These are phyloP conservation scores for Tolypocladium album DNA, from an alignment of 2,329 filamentous ascomycete species.

Conservation along the genomic window DNA sequence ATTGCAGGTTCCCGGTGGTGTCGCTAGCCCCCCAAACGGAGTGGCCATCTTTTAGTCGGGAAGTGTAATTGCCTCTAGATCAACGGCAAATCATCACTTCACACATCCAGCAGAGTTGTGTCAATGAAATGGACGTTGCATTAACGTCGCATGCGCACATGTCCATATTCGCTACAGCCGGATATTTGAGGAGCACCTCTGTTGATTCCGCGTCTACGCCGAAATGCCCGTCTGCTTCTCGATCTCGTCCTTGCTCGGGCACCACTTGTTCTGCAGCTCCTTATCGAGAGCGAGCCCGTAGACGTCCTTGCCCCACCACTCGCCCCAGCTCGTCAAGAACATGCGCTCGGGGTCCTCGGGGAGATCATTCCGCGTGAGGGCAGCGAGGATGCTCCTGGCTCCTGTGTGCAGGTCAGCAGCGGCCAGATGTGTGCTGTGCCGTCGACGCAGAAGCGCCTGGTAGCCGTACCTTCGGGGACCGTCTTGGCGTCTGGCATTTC, in stretches of 20 bases:
- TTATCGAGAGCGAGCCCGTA: conserved; percentile 31
- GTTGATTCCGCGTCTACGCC: background rate
- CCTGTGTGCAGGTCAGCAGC: conserved; percentile 17
- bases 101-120: background rate
- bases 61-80: background rate
- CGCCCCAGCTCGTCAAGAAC: conserved; percentile 45
- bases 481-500: conserved; percentile 35
- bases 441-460: background rate
- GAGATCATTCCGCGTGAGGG: conserved; percentile 33
- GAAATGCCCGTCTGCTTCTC: conserved; percentile 28
- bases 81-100: background rate
- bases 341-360: conserved; percentile 40
- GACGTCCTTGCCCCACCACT: conserved; percentile 40
- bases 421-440: background rate
- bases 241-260: conserved; percentile 32
- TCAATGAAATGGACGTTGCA: background rate
- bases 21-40: conserved; percentile 26
- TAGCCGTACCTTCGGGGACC: conserved; percentile 29
- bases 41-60: conserved; percentile 23
- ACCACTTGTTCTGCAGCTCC: conserved; percentile 41
- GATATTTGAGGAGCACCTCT: background rate
- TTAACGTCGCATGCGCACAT: background rate
- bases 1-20: conserved; percentile 20
- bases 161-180: too few relatives aligned
- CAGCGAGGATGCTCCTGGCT: conserved; percentile 31